phyloP scores from a whole-genome alignment of 495 filamentous ascomycete genomes.

The Penicillium subrubescens region DNA sequence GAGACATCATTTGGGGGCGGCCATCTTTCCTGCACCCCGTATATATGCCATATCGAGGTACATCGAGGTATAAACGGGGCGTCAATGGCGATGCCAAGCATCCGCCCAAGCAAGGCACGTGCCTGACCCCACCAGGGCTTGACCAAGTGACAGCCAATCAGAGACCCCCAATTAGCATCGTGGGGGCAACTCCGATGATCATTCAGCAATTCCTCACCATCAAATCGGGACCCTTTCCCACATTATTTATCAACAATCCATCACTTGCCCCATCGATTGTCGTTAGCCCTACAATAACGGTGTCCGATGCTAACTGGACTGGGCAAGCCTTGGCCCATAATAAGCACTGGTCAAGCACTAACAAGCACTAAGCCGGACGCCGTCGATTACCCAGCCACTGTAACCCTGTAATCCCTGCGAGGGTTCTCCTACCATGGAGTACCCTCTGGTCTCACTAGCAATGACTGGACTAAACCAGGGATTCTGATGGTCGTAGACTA shows the following conservation, averaged over 20 bases:
- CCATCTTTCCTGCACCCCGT: background rate
- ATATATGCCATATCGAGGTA: background rate
- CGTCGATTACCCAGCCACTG: background rate
- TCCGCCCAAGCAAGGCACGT: background rate
- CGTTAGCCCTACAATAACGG: background rate
- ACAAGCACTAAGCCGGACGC: background rate
- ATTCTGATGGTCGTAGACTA: background rate
- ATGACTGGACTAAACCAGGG: background rate
- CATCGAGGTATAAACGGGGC: background rate
- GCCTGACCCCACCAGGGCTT: background rate
- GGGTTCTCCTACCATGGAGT: background rate
- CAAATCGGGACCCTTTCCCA: background rate
- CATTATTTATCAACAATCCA: background rate
- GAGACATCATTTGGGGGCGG: background rate
- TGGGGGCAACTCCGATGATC: constrained; percentile 6
- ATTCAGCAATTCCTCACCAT: background rate
- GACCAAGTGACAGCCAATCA: background rate
- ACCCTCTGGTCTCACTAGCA: background rate
- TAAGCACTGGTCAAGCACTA: background rate
- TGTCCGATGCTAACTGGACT: background rate
- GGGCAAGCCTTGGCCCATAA: background rate
- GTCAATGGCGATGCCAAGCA: background rate
- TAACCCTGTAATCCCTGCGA: background rate
- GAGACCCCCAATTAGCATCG: background rate
- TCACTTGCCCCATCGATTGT: background rate